phyloP scores from a whole-genome alignment of 2,329 filamentous ascomycete genomes.

The Karstenula rhodostoma region DNA sequence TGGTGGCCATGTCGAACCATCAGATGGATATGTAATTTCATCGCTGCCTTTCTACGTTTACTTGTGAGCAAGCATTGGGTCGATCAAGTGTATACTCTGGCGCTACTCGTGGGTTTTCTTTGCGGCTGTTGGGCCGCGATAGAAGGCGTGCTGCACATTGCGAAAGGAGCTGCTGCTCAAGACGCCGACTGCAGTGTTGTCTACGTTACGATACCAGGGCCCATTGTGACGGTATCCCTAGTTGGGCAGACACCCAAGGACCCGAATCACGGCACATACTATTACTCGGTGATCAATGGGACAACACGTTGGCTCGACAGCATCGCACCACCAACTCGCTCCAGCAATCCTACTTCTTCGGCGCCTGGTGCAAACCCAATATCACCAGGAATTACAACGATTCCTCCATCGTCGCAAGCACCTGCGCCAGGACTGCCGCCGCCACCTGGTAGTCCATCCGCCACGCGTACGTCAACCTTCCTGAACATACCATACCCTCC shows the following conservation, averaged over 20 bases:
- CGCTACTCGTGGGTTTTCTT: conserved; percentile 18
- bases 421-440: conserved; percentile 7
- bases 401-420: not conserved
- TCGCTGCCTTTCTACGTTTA: conserved; percentile 20
- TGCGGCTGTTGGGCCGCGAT: conserved; percentile 30
- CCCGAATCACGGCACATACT: conserved; percentile 41
- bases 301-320: conserved; percentile 44
- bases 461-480: not conserved
- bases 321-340: conserved; percentile 36
- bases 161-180: conserved; percentile 38
- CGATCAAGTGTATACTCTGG: conserved; percentile 27
- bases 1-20: conserved; percentile 36
- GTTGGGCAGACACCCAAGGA: conserved; percentile 33
- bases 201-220: conserved; percentile 44
- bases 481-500: not conserved
- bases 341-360: conserved; percentile 20
- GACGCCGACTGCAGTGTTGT: conserved; percentile 40
- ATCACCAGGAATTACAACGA: conserved; percentile 1
- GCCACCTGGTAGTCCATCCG: not conserved
- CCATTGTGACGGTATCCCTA: conserved; percentile 44
- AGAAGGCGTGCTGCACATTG: conserved; percentile 29
- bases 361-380: conserved; percentile 3
- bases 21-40: conserved; percentile 22
- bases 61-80: conserved; percentile 18
- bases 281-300: conserved; percentile 43